These are phyloP conservation scores for Ailanthus altissimus DNA, from an alignment of 345 rosid species.

Conservation along the genomic window DNA sequence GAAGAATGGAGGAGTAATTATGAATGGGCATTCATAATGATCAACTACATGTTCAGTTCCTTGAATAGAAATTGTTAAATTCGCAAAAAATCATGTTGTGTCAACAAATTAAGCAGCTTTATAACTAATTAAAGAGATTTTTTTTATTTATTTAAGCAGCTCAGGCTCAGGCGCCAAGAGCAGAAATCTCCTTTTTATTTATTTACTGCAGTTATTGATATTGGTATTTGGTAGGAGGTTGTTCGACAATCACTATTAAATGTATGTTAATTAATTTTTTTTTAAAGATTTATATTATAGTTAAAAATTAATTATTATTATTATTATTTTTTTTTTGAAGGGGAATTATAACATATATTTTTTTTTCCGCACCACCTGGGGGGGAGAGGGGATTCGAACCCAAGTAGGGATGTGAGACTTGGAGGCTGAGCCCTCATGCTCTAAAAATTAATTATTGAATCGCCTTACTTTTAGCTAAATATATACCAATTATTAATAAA, in stretches of 20 bases:
- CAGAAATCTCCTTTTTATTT: not conserved
- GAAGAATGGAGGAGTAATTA: not conserved
- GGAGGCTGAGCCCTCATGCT: no score
- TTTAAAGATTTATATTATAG: no score
- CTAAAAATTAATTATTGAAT: no score
- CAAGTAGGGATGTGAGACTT: no score
- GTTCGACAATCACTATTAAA: not conserved
- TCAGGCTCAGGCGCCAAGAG: not conserved
- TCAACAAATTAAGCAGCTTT: not conserved
- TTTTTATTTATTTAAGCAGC: not conserved
- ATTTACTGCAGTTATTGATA: not conserved
- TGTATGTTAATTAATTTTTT: no score
- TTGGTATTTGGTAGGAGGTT: not conserved
- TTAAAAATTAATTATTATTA: no score
- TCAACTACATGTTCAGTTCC: conserved; percentile 9
- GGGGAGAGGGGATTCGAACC: no score
- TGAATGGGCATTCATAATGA: not conserved
- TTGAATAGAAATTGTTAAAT: not conserved
- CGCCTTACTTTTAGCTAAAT: no score
- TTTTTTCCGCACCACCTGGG: no score
- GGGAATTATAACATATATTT: no score
- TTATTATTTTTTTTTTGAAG: no score
- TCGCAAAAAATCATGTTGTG: not conserved
- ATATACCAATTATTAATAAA: no score
- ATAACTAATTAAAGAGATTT: not conserved